These are phyloP conservation scores for Mortierella sp. DNA, from an alignment of 371 early-diverging fungal genomes.

Conservation along the genomic window DNA sequence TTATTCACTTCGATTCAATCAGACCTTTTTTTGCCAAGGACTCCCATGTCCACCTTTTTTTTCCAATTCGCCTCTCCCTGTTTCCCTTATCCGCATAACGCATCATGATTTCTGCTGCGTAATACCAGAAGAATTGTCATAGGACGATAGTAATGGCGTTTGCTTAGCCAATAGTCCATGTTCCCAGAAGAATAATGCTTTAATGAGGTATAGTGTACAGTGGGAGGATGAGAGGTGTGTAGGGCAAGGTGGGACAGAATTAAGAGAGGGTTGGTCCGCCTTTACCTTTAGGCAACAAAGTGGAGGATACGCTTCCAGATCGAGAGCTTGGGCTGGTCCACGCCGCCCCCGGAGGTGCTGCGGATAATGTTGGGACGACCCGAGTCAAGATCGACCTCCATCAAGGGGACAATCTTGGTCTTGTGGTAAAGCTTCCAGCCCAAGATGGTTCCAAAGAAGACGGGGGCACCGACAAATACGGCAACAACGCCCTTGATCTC, in stretches of 20 bases:
- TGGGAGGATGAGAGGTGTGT: background rate
- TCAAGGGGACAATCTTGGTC: conserved; percentile 68
- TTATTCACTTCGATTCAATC: too few species aligned
- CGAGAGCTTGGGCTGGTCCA: conserved; percentile 2
- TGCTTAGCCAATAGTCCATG: background rate
- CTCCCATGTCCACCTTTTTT: too few species aligned
- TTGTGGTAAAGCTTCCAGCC: conserved; percentile 68
- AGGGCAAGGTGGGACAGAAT: background rate
- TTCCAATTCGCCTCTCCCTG: too few species aligned
- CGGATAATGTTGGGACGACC: conserved; percentile 59
- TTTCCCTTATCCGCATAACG: too few species aligned
- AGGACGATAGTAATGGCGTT: background rate
- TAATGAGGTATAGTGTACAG: background rate
- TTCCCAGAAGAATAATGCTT: background rate
- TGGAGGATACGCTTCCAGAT: conserved; percentile 21
- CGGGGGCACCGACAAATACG: conserved; percentile 66
- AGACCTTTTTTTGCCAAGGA: too few species aligned
- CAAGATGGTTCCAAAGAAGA: conserved; percentile 59
- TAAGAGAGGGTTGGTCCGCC: background rate
- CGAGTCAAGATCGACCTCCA: conserved; percentile 73
- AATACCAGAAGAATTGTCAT: background rate
- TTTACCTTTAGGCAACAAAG: conserved; percentile 22
- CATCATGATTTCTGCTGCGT: background rate
- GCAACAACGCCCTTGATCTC: conserved; percentile 58
- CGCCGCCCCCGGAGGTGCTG: conserved; percentile 11